These are phyloP conservation scores for Saraca asoca DNA, from an alignment of 331 rosid species.

Conservation along the genomic window DNA sequence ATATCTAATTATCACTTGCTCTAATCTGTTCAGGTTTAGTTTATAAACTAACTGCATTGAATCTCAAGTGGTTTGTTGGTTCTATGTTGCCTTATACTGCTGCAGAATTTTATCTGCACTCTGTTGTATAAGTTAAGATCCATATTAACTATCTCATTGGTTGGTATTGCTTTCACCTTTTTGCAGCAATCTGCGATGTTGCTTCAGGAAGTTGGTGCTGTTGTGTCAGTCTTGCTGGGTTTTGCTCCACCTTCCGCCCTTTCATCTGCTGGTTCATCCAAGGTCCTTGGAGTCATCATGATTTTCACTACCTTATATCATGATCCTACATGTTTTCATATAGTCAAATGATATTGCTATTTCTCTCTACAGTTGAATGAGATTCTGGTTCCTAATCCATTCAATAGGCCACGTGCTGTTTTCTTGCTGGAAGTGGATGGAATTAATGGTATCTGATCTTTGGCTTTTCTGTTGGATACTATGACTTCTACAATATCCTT, in stretches of 20 bases:
- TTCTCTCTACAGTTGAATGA: slow-evolving; percentile 74
- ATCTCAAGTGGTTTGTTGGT: too few relatives aligned
- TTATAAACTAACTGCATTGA: too few relatives aligned
- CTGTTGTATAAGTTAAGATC: neutral
- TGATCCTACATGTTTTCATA: slow-evolving; percentile 14
- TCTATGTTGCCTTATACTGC: too few relatives aligned
- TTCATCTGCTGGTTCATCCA: slow-evolving; percentile 72
- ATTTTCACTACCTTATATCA: slow-evolving; percentile 5
- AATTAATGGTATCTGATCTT: slow-evolving; percentile 59
- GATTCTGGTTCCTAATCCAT: slow-evolving; percentile 82
- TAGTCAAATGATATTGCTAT: slow-evolving; percentile 32
- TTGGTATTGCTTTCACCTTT: slow-evolving; percentile 27
- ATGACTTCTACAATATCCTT: neutral
- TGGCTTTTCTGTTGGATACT: slow-evolving; percentile 22
- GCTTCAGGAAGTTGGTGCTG: slow-evolving; percentile 74
- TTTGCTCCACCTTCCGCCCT: slow-evolving; percentile 70
- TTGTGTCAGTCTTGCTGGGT: slow-evolving; percentile 86
- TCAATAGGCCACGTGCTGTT: slow-evolving; percentile 83
- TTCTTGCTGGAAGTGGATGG: slow-evolving; percentile 77
- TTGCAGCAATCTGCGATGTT: slow-evolving; percentile 62
- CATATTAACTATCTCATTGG: slow-evolving; percentile 31
- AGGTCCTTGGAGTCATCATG: slow-evolving; percentile 56
- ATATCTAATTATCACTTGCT: too few relatives aligned
- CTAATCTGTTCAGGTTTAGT: too few relatives aligned
- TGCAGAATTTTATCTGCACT: neutral